These are phyloP conservation scores for Geotrichum aggregatum DNA, from an alignment of 1,139 yeast genomes.

Conservation along the genomic window DNA sequence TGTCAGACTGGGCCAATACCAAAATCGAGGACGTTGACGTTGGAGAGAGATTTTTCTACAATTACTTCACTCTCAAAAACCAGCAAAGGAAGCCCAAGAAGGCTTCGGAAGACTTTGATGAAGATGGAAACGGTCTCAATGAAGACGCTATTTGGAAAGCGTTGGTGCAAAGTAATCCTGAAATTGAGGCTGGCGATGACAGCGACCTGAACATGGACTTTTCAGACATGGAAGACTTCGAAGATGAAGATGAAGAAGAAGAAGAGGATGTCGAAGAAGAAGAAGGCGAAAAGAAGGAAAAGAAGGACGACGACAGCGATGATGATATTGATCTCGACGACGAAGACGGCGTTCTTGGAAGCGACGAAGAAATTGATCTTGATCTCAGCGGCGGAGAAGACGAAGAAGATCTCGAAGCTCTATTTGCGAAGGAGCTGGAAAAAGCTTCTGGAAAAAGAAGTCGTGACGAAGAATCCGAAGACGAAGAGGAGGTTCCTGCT, in stretches of 20 bases:
- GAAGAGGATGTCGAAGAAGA: slow-evolving; percentile 35
- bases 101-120: slow-evolving; percentile 27
- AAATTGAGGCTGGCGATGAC: slow-evolving; percentile 51
- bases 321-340: slow-evolving; percentile 26
- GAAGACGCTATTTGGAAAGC: slow-evolving; percentile 80
- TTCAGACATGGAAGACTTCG: slow-evolving; percentile 43
- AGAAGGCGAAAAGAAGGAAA: slow-evolving; percentile 24
- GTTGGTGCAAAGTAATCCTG: slow-evolving; percentile 77
- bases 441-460: slow-evolving; percentile 19
- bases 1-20: slow-evolving; percentile 75
- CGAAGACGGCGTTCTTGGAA: slow-evolving; percentile 23
- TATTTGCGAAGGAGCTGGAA: slow-evolving; percentile 22
- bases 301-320: slow-evolving; percentile 29
- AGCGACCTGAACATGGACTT: slow-evolving; percentile 25
- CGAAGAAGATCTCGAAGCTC: slow-evolving; percentile 26
- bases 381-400: slow-evolving; percentile 20
- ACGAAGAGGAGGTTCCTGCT: slow-evolving; percentile 33
- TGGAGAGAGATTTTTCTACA: slow-evolving; percentile 85
- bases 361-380: slow-evolving; percentile 21
- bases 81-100: slow-evolving; percentile 41
- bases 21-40: slow-evolving; percentile 67
- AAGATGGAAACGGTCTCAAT: slow-evolving; percentile 37
- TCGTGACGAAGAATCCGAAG: slow-evolving; percentile 20
- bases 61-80: slow-evolving; percentile 69
- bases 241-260: slow-evolving; percentile 37